These are phyloP conservation scores for Paratinospora sagittata DNA, from an alignment of 164 flowering plant species.

Conservation along the genomic window DNA sequence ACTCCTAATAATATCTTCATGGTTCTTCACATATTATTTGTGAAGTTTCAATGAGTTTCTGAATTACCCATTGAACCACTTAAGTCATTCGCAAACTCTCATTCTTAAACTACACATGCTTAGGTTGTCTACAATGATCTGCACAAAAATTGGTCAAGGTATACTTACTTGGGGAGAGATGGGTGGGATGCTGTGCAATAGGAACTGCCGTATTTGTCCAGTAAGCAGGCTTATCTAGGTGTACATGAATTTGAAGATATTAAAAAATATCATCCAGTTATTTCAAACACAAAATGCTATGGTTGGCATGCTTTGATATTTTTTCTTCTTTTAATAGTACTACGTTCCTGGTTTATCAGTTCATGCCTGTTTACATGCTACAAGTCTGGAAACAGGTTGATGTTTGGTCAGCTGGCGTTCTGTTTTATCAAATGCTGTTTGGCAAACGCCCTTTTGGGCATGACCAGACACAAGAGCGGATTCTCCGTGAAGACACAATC, in stretches of 20 bases:
- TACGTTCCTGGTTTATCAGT: background rate
- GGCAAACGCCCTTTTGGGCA: constrained; percentile 98
- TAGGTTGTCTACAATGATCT: too few relatives aligned
- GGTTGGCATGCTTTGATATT: too few relatives aligned
- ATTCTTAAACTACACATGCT: too few relatives aligned
- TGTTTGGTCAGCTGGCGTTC: constrained; percentile 97
- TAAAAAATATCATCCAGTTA: background rate
- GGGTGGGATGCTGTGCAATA: too few relatives aligned
- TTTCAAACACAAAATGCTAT: background rate
- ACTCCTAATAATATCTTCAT: too few relatives aligned
- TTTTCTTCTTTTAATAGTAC: background rate
- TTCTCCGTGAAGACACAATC: constrained; percentile 95
- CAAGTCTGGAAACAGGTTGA: constrained; percentile 60
- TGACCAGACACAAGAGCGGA: constrained; percentile 90
- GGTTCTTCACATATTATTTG: too few relatives aligned
- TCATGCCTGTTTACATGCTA: background rate
- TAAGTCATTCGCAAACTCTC: too few relatives aligned
- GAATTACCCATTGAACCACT: too few relatives aligned
- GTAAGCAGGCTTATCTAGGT: background rate
- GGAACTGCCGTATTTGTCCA: background rate
- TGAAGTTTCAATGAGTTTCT: too few relatives aligned
- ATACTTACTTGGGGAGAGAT: too few relatives aligned
- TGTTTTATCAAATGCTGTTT: constrained; percentile 89
- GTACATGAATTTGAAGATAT: background rate
- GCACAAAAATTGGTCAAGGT: too few relatives aligned